Evolutionary conservation across 2,329 filamentous ascomycete species (phyloP).

Genomic region (Alternaria consortialis): DNA sequence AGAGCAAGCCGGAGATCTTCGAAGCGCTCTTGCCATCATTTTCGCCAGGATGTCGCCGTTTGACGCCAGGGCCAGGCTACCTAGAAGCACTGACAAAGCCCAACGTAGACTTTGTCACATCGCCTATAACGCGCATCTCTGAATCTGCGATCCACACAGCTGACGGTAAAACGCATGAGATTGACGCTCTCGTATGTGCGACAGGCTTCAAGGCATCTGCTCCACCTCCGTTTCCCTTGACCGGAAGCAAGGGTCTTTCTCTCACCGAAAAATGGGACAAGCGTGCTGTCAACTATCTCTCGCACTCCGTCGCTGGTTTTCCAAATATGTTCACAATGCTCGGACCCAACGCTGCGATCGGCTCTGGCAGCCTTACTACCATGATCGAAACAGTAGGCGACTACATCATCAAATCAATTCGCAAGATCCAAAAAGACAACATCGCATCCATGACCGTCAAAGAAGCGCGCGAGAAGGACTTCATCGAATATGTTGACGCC

Average conservation of each 20-base stretch:
- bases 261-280: conserved; percentile 48
- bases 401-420: conserved; percentile 52
- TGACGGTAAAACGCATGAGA: conserved; percentile 51
- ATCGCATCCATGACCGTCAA: conserved; percentile 50
- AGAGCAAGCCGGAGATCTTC: conserved; percentile 52
- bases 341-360: conserved; percentile 54
- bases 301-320: conserved; percentile 39
- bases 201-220: conserved; percentile 55
- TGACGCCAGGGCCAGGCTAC: conserved; percentile 63
- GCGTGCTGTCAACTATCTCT: conserved; percentile 44
- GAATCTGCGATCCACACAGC: conserved; percentile 51
- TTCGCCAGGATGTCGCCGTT: conserved; percentile 57
- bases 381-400: conserved; percentile 54
- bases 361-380: conserved; percentile 51
- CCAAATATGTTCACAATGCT: conserved; percentile 57
- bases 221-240: conserved; percentile 52
- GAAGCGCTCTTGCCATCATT: conserved; percentile 55
- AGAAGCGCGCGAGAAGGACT: conserved; percentile 39
- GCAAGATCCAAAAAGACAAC: conserved; percentile 56
- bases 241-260: conserved; percentile 39
- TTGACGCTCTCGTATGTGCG: conserved; percentile 57
- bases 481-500: conserved; percentile 41
- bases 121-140: conserved; percentile 48
- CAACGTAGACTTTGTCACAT: conserved; percentile 53
- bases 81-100: conserved; percentile 57